Evolutionary conservation across 2,329 filamentous ascomycete genomes (phyloP).

Genomic region (Ceratocystis variospora): DNA sequence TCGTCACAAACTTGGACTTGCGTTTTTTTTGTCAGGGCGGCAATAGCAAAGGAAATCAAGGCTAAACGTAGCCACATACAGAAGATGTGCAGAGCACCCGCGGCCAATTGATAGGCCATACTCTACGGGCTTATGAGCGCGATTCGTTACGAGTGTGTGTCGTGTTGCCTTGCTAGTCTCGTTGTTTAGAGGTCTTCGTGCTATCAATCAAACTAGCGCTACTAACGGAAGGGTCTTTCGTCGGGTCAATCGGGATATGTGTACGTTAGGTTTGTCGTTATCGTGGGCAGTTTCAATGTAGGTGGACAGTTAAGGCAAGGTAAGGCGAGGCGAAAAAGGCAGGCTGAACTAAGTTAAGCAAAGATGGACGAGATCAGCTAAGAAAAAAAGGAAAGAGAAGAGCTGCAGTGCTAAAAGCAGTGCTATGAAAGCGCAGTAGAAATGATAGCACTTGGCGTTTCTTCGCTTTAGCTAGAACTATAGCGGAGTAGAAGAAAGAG

Average conservation of each 20-base stretch:
- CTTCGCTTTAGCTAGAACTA: not conserved
- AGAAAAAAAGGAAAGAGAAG: not conserved
- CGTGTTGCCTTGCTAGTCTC: not conserved
- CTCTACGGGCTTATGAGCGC: not conserved
- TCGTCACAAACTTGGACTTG: not conserved
- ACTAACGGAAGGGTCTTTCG: not conserved
- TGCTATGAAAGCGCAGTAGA: too few species aligned
- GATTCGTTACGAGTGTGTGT: not conserved
- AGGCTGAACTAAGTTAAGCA: not conserved
- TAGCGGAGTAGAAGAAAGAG: not conserved
- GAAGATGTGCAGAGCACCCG: constrained; percentile 19
- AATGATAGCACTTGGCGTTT: too few species aligned
- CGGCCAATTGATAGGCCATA: constrained; percentile 18
- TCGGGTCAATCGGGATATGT: not conserved
- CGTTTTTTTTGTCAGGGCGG: not conserved
- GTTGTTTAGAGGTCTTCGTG: not conserved
- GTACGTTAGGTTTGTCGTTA: not conserved
- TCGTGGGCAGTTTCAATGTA: not conserved
- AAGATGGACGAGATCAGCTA: not conserved
- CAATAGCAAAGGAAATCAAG: not conserved
- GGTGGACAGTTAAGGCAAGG: not conserved
- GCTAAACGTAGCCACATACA: constrained; percentile 14
- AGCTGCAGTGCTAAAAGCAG: too few species aligned
- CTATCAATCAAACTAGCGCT: not conserved
- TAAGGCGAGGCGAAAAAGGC: not conserved